Conservation (phyloP, 2,329 filamentous ascomycete genomes). For the Xylaria sp. region DNA sequence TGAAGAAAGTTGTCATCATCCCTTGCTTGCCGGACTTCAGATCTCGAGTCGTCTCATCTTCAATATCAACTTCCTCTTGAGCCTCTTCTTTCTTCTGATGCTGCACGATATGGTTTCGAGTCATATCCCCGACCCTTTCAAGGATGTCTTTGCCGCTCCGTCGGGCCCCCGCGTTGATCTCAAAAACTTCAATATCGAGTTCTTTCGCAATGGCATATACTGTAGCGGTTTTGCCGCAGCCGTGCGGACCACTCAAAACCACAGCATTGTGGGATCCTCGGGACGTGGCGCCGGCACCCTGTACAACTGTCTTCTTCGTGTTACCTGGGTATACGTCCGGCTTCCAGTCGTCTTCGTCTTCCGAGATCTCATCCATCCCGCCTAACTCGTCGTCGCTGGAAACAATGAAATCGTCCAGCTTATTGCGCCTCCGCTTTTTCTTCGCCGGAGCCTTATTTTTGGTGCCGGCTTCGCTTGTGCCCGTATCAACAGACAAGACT, state of each 20-base stretch:
- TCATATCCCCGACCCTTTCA: constrained; percentile 96
- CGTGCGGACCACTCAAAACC: constrained; percentile 85
- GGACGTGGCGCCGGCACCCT: constrained; percentile 35
- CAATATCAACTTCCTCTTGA: constrained; percentile 35
- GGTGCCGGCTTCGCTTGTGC: constrained; percentile 42
- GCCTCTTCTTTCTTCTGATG: constrained; percentile 44
- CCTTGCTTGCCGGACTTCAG: constrained; percentile 72
- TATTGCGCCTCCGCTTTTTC: constrained; percentile 72
- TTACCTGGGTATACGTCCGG: constrained; percentile 42
- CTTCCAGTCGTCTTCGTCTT: constrained; percentile 56
- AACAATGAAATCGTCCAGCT: constrained; percentile 79
- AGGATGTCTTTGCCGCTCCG: constrained; percentile 87
- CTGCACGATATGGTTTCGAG: constrained; percentile 85
- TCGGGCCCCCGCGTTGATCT: constrained; percentile 83
- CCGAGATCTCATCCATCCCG: constrained; percentile 69
- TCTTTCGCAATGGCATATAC: constrained; percentile 92
- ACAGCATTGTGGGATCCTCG: constrained; percentile 65
- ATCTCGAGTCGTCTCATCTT: constrained; percentile 57
- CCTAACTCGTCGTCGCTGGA: constrained; percentile 75
- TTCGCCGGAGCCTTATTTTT: constrained; percentile 42
- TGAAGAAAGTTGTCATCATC: constrained; percentile 82
- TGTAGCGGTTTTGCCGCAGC: constrained; percentile 90
- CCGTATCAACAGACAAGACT: constrained; percentile 75
- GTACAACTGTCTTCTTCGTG: constrained; percentile 58
- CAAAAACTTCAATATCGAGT: constrained; percentile 90